Conservation (phyloP, 495 filamentous ascomycete genomes). For the Penicillium tannophilum region DNA sequence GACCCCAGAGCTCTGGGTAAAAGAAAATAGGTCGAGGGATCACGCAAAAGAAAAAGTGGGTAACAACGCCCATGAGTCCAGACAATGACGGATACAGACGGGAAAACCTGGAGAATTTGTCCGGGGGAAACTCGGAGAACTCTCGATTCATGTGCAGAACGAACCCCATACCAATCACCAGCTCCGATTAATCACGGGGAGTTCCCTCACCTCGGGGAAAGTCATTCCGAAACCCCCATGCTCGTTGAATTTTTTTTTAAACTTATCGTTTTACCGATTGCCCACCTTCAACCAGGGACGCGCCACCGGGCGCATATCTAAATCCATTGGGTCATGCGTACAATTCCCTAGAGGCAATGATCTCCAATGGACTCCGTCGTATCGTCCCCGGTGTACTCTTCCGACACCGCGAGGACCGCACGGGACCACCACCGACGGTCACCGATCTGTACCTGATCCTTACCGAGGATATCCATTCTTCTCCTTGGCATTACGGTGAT, state of each 20-base stretch:
- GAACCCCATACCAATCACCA: not conserved
- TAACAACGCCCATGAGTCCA: not conserved
- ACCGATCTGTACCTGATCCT: not conserved
- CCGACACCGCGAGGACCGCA: slow-evolving; percentile 1
- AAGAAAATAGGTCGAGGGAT: not conserved
- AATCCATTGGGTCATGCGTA: slow-evolving; percentile 25
- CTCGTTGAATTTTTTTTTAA: not conserved
- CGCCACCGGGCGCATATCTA: slow-evolving; percentile 7
- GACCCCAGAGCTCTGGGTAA: not conserved
- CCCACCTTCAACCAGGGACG: not conserved
- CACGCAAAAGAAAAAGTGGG: not conserved
- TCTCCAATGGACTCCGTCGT: slow-evolving; percentile 12
- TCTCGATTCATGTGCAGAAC: slow-evolving; percentile 14
- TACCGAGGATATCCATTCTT: not conserved
- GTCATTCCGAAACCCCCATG: slow-evolving; percentile 14
- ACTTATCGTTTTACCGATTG: not conserved
- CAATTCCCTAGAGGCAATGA: slow-evolving; percentile 31
- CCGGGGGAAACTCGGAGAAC: slow-evolving; percentile 34
- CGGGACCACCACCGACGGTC: not conserved
- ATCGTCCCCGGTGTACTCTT: slow-evolving; percentile 7
- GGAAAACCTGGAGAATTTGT: slow-evolving; percentile 14
- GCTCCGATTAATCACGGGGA: not conserved
- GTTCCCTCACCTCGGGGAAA: slow-evolving; percentile 22
- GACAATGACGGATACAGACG: slow-evolving; percentile 24
- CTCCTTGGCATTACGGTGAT: slow-evolving; percentile 19